Conservation (phyloP, 108 stramenopile species). For the Cylindrotheca fusiformis region DNA sequence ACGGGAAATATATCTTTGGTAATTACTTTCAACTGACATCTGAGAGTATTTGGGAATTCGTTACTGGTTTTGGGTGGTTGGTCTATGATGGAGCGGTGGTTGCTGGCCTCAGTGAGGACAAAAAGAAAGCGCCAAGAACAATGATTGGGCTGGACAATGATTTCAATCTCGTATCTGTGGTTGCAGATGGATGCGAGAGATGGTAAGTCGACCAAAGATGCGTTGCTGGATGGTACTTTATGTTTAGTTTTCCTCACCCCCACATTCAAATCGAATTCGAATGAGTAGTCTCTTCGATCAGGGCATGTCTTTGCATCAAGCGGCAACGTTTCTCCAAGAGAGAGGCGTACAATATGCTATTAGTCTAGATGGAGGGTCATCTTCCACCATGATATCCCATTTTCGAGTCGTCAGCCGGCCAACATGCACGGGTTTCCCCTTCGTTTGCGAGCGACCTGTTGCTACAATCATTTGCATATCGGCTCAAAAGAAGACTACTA, state of each 20-base stretch:
- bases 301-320: slow-evolving; percentile 30
- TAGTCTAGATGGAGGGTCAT: slow-evolving; percentile 50
- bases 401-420: slow-evolving; percentile 27
- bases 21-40: slow-evolving; percentile 10
- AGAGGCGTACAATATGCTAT: slow-evolving; percentile 29
- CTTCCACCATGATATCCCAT: slow-evolving; percentile 28
- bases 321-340: slow-evolving; percentile 19
- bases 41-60: slow-evolving; percentile 22
- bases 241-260: background rate
- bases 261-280: background rate
- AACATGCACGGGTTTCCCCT: slow-evolving; percentile 34
- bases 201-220: slow-evolving; percentile 21
- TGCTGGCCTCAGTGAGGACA: background rate
- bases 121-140: slow-evolving; percentile 36
- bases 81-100: slow-evolving; percentile 29
- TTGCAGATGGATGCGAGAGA: slow-evolving; percentile 48
- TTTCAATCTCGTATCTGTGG: slow-evolving; percentile 24
- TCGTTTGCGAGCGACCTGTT: slow-evolving; percentile 33
- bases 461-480: slow-evolving; percentile 38
- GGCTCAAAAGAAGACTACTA: background rate
- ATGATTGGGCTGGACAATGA: slow-evolving; percentile 32
- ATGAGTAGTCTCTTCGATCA: slow-evolving; percentile 1
- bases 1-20: slow-evolving; percentile 14
- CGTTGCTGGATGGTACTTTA: background rate
- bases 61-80: slow-evolving; percentile 49